Conservation (phyloP, 192 early-diverging fungal species). For the Coemansia sp. region DNA sequence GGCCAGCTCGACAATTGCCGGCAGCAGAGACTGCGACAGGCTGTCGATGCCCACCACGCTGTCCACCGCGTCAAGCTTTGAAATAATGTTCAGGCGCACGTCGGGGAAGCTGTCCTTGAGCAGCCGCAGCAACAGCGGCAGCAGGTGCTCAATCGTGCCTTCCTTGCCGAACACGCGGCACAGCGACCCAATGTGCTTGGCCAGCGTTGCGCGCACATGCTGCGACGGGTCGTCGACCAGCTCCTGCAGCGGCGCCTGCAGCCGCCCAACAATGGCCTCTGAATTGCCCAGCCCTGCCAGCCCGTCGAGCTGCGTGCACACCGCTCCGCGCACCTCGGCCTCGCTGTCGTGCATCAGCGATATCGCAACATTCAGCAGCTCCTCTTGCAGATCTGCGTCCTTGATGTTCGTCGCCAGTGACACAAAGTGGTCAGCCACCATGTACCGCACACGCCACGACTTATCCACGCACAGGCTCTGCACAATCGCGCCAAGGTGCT, state of each 20-base stretch:
- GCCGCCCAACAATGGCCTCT: slow-evolving; percentile 73
- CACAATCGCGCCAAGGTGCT: slow-evolving; percentile 72
- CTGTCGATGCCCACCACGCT: slow-evolving; percentile 96
- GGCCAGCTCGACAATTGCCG: slow-evolving; percentile 97
- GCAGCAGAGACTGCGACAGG: slow-evolving; percentile 93
- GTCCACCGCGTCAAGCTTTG: slow-evolving; percentile 95
- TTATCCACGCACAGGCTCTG: slow-evolving; percentile 83
- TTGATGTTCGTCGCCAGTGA: slow-evolving; percentile 63
- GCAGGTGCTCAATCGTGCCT: slow-evolving; percentile 88
- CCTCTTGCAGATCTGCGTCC: slow-evolving; percentile 63
- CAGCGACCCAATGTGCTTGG: slow-evolving; percentile 93
- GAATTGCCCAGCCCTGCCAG: slow-evolving; percentile 76
- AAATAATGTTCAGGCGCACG: slow-evolving; percentile 98
- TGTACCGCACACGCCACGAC: slow-evolving; percentile 98
- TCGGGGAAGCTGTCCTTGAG: slow-evolving; percentile 97
- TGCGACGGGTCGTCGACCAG: slow-evolving; percentile 95
- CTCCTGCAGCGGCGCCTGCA: slow-evolving; percentile 87
- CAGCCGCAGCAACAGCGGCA: slow-evolving; percentile 94
- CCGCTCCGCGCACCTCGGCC: slow-evolving; percentile 95
- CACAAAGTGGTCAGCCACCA: slow-evolving; percentile 98
- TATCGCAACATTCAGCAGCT: slow-evolving; percentile 84
- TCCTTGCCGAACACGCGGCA: slow-evolving; percentile 95
- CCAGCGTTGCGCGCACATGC: slow-evolving; percentile 92
- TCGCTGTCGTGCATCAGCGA: slow-evolving; percentile 91
- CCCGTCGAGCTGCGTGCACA: slow-evolving; percentile 80